Percentiles rank a stretch among this genome's conserved stretches.
Evolutionary conservation across 2,329 filamentous ascomycete genomes (phyloP).

Genomic region (Tolypocladium capitatum): DNA sequence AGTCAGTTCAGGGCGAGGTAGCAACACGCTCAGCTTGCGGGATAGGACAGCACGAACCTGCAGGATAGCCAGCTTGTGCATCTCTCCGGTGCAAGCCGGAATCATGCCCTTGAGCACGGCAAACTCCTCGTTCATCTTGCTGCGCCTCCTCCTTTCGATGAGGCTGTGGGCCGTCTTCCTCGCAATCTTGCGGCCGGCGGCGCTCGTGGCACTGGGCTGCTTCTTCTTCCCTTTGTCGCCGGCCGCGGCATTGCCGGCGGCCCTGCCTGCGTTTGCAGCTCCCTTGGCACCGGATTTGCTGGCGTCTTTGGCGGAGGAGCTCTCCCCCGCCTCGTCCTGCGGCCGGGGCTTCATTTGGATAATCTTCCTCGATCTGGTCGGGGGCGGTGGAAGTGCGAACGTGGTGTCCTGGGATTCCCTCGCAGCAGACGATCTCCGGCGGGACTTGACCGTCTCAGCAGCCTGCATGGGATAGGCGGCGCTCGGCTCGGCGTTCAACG

Average conservation of each 20-base stretch:
- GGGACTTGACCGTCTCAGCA: slow-evolving; percentile 38
- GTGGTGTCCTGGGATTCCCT: slow-evolving; percentile 38
- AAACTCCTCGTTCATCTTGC: slow-evolving; percentile 99
- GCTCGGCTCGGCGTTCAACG: slow-evolving; percentile 10
- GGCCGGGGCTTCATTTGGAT: slow-evolving; percentile 83
- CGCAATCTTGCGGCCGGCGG: slow-evolving; percentile 85
- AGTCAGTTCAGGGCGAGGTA: not conserved
- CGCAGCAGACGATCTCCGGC: slow-evolving; percentile 35
- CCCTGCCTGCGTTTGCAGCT: slow-evolving; percentile 8
- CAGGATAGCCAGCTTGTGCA: slow-evolving; percentile 94
- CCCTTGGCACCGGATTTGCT: slow-evolving; percentile 11
- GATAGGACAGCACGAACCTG: slow-evolving; percentile 47
- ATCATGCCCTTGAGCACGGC: slow-evolving; percentile 88
- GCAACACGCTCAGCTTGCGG: not conserved
- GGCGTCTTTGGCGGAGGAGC: slow-evolving; percentile 11
- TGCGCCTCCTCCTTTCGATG: slow-evolving; percentile 78
- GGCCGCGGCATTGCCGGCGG: slow-evolving; percentile 6
- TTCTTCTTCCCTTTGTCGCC: slow-evolving; percentile 53
- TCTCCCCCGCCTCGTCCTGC: slow-evolving; percentile 23
- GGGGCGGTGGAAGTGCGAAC: slow-evolving; percentile 80
- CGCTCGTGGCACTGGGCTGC: slow-evolving; percentile 60
- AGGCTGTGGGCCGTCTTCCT: slow-evolving; percentile 92
- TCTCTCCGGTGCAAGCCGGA: slow-evolving; percentile 87
- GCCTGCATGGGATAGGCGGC: slow-evolving; percentile 32
- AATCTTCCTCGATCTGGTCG: slow-evolving; percentile 85